Percentiles rank a stretch among this genome's conserved stretches.
phyloP scores from a whole-genome alignment of 495 filamentous ascomycete genomes.

The Patellaria atrata region DNA sequence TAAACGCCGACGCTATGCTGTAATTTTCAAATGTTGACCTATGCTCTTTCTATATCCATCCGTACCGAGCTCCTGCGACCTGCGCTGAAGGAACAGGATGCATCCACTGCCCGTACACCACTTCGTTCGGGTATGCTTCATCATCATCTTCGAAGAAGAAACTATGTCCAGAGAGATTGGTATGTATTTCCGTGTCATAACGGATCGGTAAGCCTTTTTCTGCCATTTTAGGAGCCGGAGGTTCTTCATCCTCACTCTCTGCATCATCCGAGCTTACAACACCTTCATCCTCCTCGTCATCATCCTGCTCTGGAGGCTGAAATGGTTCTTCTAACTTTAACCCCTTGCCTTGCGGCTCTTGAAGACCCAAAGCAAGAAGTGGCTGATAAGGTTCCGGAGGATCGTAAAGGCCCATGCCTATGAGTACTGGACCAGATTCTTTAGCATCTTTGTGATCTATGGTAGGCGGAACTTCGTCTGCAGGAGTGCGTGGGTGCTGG shows the following conservation, averaged over 20 bases:
- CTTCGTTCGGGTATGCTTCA: constrained; percentile 19
- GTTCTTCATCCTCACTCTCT: constrained; percentile 22
- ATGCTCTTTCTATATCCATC: constrained; percentile 14
- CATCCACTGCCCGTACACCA: constrained; percentile 20
- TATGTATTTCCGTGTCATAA: constrained; percentile 23
- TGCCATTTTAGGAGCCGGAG: constrained; percentile 11
- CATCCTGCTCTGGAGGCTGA: constrained; percentile 52
- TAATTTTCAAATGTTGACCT: not conserved
- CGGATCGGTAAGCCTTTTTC: constrained; percentile 15
- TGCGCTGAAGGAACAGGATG: constrained; percentile 19
- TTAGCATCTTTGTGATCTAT: constrained; percentile 10
- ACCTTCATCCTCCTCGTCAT: constrained; percentile 36
- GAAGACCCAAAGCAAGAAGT: constrained; percentile 31
- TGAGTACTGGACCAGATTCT: constrained; percentile 41
- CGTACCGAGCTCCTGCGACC: constrained; percentile 21
- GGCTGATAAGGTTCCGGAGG: constrained; percentile 41
- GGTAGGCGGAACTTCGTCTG: too few relatives aligned
- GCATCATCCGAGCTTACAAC: constrained; percentile 31
- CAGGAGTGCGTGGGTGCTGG: too few relatives aligned
- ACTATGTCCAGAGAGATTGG: constrained; percentile 21
- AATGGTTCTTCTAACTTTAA: constrained; percentile 76
- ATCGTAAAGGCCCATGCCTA: constrained; percentile 76
- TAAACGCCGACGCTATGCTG: constrained; percentile 19
- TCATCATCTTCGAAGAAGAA: constrained; percentile 26
- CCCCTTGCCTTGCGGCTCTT: constrained; percentile 44